These are phyloP conservation scores for Aaosphaeria pasadenensis DNA, from an alignment of 2,329 filamentous ascomycete species.

Conservation along the genomic window DNA sequence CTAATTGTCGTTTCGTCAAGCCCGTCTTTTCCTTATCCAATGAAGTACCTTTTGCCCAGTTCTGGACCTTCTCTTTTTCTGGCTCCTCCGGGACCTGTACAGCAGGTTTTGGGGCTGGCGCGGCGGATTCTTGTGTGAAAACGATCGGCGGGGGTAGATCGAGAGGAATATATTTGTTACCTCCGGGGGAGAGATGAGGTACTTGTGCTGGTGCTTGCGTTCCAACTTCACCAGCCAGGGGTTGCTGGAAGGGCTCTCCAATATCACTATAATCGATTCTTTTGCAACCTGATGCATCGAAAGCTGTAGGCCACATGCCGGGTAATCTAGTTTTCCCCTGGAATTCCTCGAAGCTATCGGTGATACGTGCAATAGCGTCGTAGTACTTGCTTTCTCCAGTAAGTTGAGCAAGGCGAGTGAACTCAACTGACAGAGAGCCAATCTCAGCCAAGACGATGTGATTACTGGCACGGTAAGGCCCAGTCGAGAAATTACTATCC, in stretches of 20 bases:
- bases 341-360: constrained; percentile 41
- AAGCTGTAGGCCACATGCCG: constrained; percentile 48
- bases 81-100: neutral
- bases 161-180: constrained; percentile 32
- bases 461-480: constrained; percentile 39
- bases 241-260: constrained; percentile 16
- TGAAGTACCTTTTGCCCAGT: neutral
- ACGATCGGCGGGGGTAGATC: constrained; percentile 26
- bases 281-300: constrained; percentile 42
- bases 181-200: constrained; percentile 18
- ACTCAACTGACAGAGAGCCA: constrained; percentile 48
- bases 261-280: constrained; percentile 8
- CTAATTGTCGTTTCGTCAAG: constrained; percentile 20
- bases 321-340: constrained; percentile 45
- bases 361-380: constrained; percentile 47
- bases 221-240: constrained; percentile 5
- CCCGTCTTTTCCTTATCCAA: no score
- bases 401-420: constrained; percentile 46
- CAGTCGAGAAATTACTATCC: constrained; percentile 28
- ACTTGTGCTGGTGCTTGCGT: neutral
- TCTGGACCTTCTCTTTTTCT: constrained; percentile 5
- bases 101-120: neutral
- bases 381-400: constrained; percentile 48
- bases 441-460: constrained; percentile 47
- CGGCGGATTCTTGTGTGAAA: constrained; percentile 15